phyloP scores from a whole-genome alignment of 2,329 filamentous ascomycete species.

The Fusarium graminum region DNA sequence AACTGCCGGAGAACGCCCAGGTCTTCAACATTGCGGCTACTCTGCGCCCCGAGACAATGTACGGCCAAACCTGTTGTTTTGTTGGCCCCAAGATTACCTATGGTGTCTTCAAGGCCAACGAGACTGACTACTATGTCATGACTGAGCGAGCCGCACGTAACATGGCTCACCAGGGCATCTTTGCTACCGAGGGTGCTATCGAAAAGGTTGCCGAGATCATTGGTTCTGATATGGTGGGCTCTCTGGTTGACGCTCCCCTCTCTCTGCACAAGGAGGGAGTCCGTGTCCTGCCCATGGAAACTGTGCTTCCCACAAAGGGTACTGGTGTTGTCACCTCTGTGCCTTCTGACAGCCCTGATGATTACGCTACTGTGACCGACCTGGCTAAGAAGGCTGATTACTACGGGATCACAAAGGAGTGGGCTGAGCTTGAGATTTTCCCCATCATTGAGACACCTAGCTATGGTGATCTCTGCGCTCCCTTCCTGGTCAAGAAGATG shows the following conservation, averaged over 20 bases:
- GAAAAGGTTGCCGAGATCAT: conserved; percentile 80
- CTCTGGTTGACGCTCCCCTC: conserved; percentile 89
- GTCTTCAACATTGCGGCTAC: conserved; percentile 94
- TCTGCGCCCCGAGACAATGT: conserved; percentile 97
- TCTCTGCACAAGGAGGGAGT: conserved; percentile 87
- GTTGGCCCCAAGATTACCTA: conserved; percentile 92
- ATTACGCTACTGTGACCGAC: conserved; percentile 90
- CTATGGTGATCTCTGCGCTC: conserved; percentile 87
- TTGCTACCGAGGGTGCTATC: conserved; percentile 80
- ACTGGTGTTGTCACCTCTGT: conserved; percentile 97
- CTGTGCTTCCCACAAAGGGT: conserved; percentile 91
- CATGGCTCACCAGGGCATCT: conserved; percentile 94
- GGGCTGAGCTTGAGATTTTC: conserved; percentile 90
- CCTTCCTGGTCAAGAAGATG: conserved; percentile 86
- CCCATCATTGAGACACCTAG: conserved; percentile 91
- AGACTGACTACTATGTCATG: conserved; percentile 85
- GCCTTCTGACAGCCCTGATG: conserved; percentile 92
- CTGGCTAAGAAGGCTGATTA: conserved; percentile 95
- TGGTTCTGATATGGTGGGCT: conserved; percentile 86
- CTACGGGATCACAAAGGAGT: conserved; percentile 96
- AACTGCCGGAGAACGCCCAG: conserved; percentile 81
- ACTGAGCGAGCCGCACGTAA: conserved; percentile 91
- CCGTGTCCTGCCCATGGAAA: conserved; percentile 94
- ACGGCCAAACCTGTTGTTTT: conserved; percentile 96
- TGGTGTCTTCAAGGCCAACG: conserved; percentile 83